Evolutionary conservation across 108 stramenopile genomes (phyloP).

Genomic region (Hondaea fermentalgiana): DNA sequence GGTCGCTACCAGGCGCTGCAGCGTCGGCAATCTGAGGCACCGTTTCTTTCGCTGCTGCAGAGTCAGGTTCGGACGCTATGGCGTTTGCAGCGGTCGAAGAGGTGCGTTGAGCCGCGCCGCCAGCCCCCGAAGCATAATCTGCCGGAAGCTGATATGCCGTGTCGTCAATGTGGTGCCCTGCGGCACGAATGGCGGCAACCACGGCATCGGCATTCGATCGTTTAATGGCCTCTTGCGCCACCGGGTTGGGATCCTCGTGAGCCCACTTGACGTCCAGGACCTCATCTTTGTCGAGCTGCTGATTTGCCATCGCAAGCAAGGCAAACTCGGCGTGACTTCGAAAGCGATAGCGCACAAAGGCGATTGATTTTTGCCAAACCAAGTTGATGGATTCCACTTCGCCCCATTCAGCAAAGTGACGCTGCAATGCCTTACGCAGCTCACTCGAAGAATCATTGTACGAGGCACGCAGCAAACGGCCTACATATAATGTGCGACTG

Average conservation of each 20-base stretch:
- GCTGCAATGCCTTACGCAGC: conserved; percentile 19
- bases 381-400: conserved; percentile 45
- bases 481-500: conserved; percentile 16
- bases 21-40: background rate
- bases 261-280: conserved; percentile 41
- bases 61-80: no score
- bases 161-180: background rate
- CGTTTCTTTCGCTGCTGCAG: no score
- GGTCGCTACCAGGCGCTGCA: background rate
- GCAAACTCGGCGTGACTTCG: conserved; percentile 34
- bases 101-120: background rate
- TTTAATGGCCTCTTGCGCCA: conserved; percentile 36
- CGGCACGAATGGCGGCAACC: conserved; percentile 18
- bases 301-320: conserved; percentile 37
- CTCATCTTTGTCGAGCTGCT: conserved; percentile 32
- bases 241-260: conserved; percentile 44
- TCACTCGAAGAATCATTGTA: background rate
- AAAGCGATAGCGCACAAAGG: conserved; percentile 38
- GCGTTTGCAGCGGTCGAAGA: background rate
- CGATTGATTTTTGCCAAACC: conserved; percentile 27
- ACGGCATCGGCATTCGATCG: conserved; percentile 41
- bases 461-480: background rate
- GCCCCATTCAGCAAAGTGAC: conserved; percentile 47
- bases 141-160: background rate
- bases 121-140: background rate